Conservation (phyloP, 495 filamentous ascomycete species). For the Filosporella fistucella region DNA sequence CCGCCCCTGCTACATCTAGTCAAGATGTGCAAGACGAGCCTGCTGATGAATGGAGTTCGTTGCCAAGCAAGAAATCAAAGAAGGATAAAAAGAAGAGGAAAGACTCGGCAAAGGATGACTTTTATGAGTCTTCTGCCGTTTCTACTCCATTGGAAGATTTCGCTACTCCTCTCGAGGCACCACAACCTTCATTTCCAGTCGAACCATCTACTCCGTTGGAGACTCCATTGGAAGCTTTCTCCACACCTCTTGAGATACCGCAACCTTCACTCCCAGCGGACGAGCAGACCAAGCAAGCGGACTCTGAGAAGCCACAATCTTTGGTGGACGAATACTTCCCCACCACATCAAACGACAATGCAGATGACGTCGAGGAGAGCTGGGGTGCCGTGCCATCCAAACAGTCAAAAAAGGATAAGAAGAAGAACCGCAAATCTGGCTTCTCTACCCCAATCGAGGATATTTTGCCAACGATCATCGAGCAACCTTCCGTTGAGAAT, state of each 20-base stretch:
- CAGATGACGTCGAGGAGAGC: conserved; percentile 5
- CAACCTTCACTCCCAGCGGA: background rate
- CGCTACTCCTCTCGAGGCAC: background rate
- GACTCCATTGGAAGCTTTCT: background rate
- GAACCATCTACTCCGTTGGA: background rate
- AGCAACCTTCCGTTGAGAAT: conserved; percentile 3
- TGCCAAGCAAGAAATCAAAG: conserved; percentile 25
- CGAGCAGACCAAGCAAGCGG: background rate
- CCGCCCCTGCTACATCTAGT: background rate
- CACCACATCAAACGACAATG: background rate
- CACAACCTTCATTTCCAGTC: too few species aligned
- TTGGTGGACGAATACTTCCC: background rate
- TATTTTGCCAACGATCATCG: background rate
- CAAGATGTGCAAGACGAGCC: background rate
- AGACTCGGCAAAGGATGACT: background rate
- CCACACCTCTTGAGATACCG: background rate
- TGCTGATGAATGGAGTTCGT: background rate
- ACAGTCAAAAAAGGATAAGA: conserved; percentile 28
- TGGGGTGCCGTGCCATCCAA: conserved; percentile 11
- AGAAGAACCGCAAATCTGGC: conserved; percentile 9
- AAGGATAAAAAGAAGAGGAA: conserved; percentile 26
- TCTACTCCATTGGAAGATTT: conserved; percentile 16
- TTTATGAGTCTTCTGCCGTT: background rate
- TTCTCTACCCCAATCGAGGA: conserved; percentile 9
- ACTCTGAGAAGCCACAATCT: background rate